phyloP scores from a whole-genome alignment of 768 basidiomycete genomes.

The Lentinula sp. region DNA sequence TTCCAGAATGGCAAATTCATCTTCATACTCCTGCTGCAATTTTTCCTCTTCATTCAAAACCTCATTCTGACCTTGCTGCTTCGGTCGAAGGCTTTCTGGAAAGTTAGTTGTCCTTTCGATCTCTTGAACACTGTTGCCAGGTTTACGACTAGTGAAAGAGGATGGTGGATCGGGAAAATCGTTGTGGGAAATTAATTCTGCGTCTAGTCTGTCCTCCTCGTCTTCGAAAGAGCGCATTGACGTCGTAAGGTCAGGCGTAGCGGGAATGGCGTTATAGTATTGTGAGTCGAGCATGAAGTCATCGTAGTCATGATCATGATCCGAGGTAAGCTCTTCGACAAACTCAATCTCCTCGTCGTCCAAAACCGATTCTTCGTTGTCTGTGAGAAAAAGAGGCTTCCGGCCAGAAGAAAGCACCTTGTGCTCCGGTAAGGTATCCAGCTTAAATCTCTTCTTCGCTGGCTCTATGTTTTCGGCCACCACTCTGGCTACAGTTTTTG shows the following conservation, averaged over 20 bases:
- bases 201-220: constrained; percentile 1
- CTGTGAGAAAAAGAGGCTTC: background rate
- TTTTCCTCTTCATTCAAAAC: constrained; percentile 25
- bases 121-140: background rate
- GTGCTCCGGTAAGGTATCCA: background rate
- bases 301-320: constrained; percentile 10
- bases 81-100: background rate
- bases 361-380: background rate
- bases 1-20: constrained; percentile 62
- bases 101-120: background rate
- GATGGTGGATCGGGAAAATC: background rate
- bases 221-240: constrained; percentile 8
- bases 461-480: background rate
- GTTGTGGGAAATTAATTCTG: background rate
- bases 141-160: background rate
- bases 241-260: constrained; percentile 13
- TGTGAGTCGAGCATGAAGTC: constrained; percentile 27
- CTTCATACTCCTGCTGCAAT: constrained; percentile 17
- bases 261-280: constrained; percentile 9
- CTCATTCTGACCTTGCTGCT: background rate
- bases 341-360: constrained; percentile 9
- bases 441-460: constrained; percentile 5
- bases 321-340: background rate
- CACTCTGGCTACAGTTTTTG: background rate
- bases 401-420: background rate